Conservation (phyloP, 768 basidiomycete genomes). For the Rhizopogon roseolus region DNA sequence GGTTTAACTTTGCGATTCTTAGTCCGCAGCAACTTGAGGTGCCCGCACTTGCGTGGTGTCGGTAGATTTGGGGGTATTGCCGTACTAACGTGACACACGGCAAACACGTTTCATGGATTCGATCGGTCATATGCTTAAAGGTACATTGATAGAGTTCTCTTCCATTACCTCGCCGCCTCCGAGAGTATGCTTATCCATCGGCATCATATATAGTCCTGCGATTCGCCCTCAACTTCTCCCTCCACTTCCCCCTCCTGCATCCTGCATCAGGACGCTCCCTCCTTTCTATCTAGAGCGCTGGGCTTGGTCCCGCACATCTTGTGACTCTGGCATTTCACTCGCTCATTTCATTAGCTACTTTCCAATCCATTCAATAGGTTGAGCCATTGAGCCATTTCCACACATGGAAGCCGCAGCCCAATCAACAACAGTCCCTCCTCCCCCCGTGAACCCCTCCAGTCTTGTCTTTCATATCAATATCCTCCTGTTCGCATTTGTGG, state of each 20-base stretch:
- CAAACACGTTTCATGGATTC: not conserved
- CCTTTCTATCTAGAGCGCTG: not conserved
- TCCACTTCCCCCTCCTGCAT: not conserved
- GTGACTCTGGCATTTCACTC: not conserved
- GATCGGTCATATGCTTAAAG: not conserved
- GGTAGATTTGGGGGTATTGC: not conserved
- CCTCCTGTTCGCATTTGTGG: slow-evolving; percentile 37
- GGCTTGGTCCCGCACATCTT: not conserved
- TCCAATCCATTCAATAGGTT: not conserved
- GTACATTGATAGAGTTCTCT: not conserved
- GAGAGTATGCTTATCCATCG: not conserved
- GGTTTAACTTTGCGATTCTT: too few relatives aligned
- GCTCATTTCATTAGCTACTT: not conserved
- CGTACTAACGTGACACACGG: not conserved
- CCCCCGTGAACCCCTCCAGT: slow-evolving; percentile 1
- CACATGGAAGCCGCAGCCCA: not conserved
- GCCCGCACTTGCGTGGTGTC: too few relatives aligned
- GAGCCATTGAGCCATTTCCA: not conserved
- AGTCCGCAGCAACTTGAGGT: too few relatives aligned
- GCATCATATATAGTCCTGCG: not conserved
- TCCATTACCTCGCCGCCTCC: not conserved
- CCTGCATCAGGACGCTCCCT: not conserved
- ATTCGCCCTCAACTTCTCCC: not conserved
- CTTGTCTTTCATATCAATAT: slow-evolving; percentile 35
- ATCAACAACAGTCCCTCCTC: not conserved